These are phyloP conservation scores for Podospora comata DNA, from an alignment of 495 filamentous ascomycete species.

Conservation along the genomic window DNA sequence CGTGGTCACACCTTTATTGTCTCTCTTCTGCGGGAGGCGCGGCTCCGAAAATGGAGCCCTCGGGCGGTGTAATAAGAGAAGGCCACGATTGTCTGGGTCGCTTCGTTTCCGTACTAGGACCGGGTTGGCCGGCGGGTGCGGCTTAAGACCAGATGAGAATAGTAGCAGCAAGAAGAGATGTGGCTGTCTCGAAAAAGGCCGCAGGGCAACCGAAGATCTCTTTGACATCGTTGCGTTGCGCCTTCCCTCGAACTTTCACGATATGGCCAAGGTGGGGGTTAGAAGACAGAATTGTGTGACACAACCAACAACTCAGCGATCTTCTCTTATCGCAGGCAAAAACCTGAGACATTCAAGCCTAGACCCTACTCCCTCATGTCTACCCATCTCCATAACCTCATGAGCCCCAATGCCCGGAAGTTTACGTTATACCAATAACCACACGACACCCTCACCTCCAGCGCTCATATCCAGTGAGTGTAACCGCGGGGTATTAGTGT, in stretches of 20 bases:
- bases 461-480: not conserved
- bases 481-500: not conserved
- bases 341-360: not conserved
- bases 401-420: not conserved
- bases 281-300: not conserved
- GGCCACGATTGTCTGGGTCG: not conserved
- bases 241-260: not conserved
- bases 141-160: not conserved
- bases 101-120: not conserved
- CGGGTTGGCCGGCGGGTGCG: not conserved
- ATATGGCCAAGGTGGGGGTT: not conserved
- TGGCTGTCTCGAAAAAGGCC: not conserved
- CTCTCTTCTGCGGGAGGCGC: conserved; percentile 8
- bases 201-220: not conserved
- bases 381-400: not conserved
- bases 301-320: not conserved
- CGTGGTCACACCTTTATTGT: conserved; percentile 8
- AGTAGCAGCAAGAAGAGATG: not conserved
- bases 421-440: not conserved
- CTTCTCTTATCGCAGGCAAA: not conserved
- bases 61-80: conserved; percentile 16
- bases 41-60: conserved; percentile 22
- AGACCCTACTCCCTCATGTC: not conserved
- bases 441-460: not conserved
- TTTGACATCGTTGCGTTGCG: not conserved